These are phyloP conservation scores for Stenocarpella maydis DNA, from an alignment of 2,329 filamentous ascomycete genomes.

Conservation along the genomic window DNA sequence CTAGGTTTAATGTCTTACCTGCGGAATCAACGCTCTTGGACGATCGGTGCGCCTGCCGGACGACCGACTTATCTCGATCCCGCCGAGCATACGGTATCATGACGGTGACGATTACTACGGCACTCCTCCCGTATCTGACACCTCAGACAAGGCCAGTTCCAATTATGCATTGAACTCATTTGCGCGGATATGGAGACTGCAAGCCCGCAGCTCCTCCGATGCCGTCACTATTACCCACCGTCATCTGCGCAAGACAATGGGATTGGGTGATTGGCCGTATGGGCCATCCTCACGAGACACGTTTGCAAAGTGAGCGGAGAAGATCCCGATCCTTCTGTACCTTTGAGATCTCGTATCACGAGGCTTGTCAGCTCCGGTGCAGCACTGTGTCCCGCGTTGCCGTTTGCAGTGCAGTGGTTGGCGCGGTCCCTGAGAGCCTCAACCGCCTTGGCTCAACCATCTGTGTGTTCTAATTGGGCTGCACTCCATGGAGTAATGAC, in stretches of 20 bases:
- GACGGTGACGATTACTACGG: not conserved
- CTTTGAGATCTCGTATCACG: not conserved
- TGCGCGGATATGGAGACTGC: not conserved
- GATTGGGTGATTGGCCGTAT: too few species aligned
- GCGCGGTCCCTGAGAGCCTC: not conserved
- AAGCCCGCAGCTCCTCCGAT: not conserved
- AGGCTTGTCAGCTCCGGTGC: not conserved
- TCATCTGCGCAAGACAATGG: not conserved
- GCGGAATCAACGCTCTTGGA: not conserved
- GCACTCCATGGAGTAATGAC: not conserved
- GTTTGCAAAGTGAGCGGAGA: not conserved
- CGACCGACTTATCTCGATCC: constrained; percentile 13
- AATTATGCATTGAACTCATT: not conserved
- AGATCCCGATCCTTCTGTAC: not conserved
- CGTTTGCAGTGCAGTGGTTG: not conserved
- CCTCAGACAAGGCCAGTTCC: not conserved
- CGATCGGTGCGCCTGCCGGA: not conserved
- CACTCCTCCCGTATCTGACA: not conserved
- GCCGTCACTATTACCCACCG: not conserved
- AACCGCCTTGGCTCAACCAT: not conserved
- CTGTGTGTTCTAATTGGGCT: not conserved
- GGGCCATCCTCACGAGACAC: too few species aligned
- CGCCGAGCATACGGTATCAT: not conserved
- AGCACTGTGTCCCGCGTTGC: not conserved
- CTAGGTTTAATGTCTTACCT: not conserved